phyloP scores from a whole-genome alignment of 768 basidiomycete species.

The Cubamyces lactineus region DNA sequence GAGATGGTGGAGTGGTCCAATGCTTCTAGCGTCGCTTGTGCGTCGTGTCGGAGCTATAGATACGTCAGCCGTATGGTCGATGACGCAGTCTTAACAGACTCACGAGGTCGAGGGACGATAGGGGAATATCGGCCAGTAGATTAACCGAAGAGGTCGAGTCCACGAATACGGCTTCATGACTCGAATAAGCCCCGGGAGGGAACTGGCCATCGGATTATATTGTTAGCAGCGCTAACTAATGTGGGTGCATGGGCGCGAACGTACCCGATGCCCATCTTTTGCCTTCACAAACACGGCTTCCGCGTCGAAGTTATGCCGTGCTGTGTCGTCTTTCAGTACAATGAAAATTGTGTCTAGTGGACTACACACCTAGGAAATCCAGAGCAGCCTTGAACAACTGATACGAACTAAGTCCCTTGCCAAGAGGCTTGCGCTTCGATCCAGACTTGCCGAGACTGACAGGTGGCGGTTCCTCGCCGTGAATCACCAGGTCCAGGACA shows the following conservation, averaged over 20 bases:
- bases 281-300: slow-evolving; percentile 64
- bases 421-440: slow-evolving; percentile 59
- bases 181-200: slow-evolving; percentile 56
- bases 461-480: slow-evolving; percentile 62
- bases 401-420: slow-evolving; percentile 85
- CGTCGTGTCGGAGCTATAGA: slow-evolving; percentile 73
- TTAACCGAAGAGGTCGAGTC: slow-evolving; percentile 81
- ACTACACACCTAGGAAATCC: slow-evolving; percentile 76
- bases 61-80: slow-evolving; percentile 9
- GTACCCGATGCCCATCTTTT: slow-evolving; percentile 56
- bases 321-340: slow-evolving; percentile 40
- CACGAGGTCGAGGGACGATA: slow-evolving; percentile 80
- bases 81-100: slow-evolving; percentile 19
- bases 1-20: slow-evolving; percentile 52
- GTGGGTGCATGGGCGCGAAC: slow-evolving; percentile 19
- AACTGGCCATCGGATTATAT: slow-evolving; percentile 46
- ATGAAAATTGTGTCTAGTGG: background rate
- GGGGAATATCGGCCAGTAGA: slow-evolving; percentile 72
- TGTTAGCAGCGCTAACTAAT: too few species aligned
- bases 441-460: slow-evolving; percentile 29
- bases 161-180: slow-evolving; percentile 64
- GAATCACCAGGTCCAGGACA: slow-evolving; percentile 60
- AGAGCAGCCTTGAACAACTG: slow-evolving; percentile 86
- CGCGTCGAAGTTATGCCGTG: slow-evolving; percentile 67
- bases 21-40: slow-evolving; percentile 66